phyloP scores from a whole-genome alignment of 164 flowering plant genomes.

The Sedum album region DNA sequence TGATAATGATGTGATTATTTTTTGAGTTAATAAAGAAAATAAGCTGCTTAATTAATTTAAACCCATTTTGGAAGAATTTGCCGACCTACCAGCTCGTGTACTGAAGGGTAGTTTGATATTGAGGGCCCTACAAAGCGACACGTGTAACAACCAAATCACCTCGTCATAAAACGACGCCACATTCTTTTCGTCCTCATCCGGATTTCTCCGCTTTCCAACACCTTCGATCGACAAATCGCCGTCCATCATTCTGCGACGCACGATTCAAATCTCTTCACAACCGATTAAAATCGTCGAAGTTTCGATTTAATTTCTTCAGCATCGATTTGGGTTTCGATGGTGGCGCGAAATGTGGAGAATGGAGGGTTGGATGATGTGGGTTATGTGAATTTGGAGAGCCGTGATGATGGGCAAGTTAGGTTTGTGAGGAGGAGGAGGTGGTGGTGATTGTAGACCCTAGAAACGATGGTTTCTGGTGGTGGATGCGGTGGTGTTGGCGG shows the following conservation, averaged over 20 bases:
- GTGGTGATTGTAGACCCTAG: slow-evolving; percentile 2
- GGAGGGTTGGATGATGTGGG: neutral
- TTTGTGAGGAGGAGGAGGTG: neutral
- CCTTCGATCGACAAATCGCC: neutral
- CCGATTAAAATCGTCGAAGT: too few species aligned
- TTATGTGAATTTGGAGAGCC: slow-evolving; percentile 5
- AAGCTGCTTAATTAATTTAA: too few species aligned
- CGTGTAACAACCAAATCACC: neutral
- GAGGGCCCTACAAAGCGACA: neutral
- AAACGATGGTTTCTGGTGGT: neutral
- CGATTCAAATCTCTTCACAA: neutral
- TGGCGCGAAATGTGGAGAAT: neutral
- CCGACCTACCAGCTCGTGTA: too few species aligned
- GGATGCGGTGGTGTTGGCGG: slow-evolving; percentile 12
- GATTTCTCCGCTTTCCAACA: neutral
- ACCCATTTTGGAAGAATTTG: too few species aligned
- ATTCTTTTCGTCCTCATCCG: neutral
- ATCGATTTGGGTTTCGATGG: neutral
- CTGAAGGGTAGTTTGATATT: too few species aligned
- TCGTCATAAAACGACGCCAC: neutral
- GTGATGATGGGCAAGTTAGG: neutral
- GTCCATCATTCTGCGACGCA: neutral
- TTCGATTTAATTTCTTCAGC: neutral
- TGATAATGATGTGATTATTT: too few species aligned
- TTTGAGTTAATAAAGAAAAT: too few species aligned